A percentile compares a stretch with the other conserved stretches of the same genome.
phyloP scores from a whole-genome alignment of 345 rosid species.

The Hibiscus syriacus region DNA sequence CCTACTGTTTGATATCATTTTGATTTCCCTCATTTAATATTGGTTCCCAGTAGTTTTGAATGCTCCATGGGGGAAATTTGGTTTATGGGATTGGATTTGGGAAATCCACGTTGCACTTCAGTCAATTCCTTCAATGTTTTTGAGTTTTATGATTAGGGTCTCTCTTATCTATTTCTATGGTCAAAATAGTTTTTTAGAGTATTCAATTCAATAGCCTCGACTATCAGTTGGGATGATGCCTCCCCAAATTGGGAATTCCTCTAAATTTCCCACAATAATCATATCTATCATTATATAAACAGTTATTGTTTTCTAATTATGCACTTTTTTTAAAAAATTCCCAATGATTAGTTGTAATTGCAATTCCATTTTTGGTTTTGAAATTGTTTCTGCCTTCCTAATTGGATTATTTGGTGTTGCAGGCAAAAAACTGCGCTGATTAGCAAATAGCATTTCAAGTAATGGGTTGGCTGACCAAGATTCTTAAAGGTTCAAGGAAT shows the following conservation, averaged over 20 bases:
- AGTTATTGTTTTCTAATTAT: neutral
- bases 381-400: conserved; percentile 14
- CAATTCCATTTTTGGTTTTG: neutral
- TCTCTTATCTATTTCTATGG: neutral
- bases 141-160: neutral
- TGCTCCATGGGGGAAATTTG: neutral
- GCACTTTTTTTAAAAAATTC: neutral
- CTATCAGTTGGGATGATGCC: neutral
- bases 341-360: neutral
- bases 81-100: conserved; percentile 13
- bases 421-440: conserved; percentile 26
- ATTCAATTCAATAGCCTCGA: neutral
- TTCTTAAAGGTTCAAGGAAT: conserved; percentile 59
- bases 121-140: neutral
- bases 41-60: no score
- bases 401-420: conserved; percentile 21
- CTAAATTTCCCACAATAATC: neutral
- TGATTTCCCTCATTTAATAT: neutral
- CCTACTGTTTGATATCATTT: conserved; percentile 8
- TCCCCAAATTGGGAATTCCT: conserved; percentile 2
- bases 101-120: neutral
- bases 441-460: conserved; percentile 7
- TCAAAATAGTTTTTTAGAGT: neutral
- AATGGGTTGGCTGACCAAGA: conserved; percentile 86
- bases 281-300: neutral